A percentile compares a stretch with the other conserved stretches of the same genome.
These are phyloP conservation scores for Cardiospermum halicacabum DNA, from an alignment of 345 rosid genomes.

Conservation along the genomic window DNA sequence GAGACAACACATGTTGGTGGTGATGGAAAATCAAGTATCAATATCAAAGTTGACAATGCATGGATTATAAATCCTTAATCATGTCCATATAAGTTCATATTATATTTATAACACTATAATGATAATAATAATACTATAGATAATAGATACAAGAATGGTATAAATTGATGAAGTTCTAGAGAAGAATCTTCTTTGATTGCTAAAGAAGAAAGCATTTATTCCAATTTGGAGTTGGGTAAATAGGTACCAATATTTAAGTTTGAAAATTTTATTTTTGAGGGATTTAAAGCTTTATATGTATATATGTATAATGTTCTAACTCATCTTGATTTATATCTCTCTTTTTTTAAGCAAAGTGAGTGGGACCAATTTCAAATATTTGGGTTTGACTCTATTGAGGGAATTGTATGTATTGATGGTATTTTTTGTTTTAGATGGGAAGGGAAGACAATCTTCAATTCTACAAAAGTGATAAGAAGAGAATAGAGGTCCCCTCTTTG, in stretches of 20 bases:
- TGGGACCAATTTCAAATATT: constrained; percentile 19
- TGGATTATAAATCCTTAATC: not conserved
- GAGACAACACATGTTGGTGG: no score
- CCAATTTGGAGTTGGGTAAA: constrained; percentile 32
- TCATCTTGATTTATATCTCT: constrained; percentile 18
- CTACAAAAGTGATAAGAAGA: constrained; percentile 65
- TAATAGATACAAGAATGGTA: constrained; percentile 19
- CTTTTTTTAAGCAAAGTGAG: constrained; percentile 9
- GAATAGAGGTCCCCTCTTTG: constrained; percentile 44
- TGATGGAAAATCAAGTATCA: not conserved
- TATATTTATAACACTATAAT: no score
- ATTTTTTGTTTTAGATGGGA: constrained; percentile 15
- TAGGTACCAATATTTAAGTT: constrained; percentile 1
- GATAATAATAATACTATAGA: not conserved
- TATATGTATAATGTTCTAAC: no score
- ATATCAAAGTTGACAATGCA: constrained; percentile 5
- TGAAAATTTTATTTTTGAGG: not conserved
- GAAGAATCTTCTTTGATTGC: constrained; percentile 55
- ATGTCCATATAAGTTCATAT: no score
- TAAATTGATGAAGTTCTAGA: constrained; percentile 27
- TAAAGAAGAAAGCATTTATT: constrained; percentile 83
- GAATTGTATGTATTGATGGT: constrained; percentile 16
- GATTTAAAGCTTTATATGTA: not conserved
- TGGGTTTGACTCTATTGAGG: constrained; percentile 20
- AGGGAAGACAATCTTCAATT: constrained; percentile 62